Conservation (phyloP, 2,329 filamentous ascomycete species). For the Acephala macrosclerotiorum region DNA sequence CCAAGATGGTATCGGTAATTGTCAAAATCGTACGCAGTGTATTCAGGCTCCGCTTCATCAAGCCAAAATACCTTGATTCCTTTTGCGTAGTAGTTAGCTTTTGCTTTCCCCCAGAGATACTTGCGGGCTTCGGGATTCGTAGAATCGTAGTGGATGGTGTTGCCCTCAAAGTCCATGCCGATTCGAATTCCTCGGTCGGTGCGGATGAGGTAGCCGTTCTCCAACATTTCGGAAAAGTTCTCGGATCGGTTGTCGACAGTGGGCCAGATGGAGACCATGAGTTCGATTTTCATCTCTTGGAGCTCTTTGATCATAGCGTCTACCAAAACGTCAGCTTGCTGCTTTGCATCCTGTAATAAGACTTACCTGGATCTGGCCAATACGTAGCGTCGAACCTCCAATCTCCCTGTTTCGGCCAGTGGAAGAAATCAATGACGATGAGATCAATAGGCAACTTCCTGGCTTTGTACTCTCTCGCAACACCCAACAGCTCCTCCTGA, state of each 20-base stretch:
- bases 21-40: constrained; percentile 70
- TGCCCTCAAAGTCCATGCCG: constrained; percentile 64
- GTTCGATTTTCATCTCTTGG: constrained; percentile 63
- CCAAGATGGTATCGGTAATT: constrained; percentile 68
- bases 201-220: constrained; percentile 65
- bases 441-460: constrained; percentile 65
- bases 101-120: constrained; percentile 66
- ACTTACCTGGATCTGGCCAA: constrained; percentile 65
- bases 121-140: constrained; percentile 66
- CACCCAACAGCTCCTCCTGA: constrained; percentile 66
- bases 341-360: neutral
- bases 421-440: constrained; percentile 74
- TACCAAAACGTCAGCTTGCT: constrained; percentile 21
- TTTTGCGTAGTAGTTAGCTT: constrained; percentile 66
- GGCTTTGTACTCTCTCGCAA: constrained; percentile 65
- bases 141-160: constrained; percentile 67
- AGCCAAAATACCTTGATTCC: constrained; percentile 73
- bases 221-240: constrained; percentile 68
- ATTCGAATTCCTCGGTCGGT: constrained; percentile 65
- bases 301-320: constrained; percentile 71
- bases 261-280: constrained; percentile 76
- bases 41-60: constrained; percentile 74
- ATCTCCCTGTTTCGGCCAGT: constrained; percentile 72
- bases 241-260: constrained; percentile 66
- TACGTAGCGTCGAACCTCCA: constrained; percentile 71